Evolutionary conservation across 257 asterid genomes (phyloP).

Genomic region (Ajuga chamaepitys): DNA sequence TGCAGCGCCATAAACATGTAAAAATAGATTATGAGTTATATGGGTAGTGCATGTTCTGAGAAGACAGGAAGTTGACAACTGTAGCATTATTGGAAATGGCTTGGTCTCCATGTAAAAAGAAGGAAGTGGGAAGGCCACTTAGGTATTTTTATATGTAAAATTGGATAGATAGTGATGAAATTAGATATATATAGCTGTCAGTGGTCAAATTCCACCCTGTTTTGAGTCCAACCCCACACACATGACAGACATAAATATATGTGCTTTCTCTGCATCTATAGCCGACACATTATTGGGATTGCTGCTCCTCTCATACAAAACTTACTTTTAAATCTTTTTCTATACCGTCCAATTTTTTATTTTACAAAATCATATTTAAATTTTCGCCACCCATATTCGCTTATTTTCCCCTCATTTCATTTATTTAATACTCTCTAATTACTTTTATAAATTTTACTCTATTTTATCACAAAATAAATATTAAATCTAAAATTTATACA

Average conservation of each 20-base stretch:
- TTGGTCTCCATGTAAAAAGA: not conserved
- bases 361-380: too few relatives aligned
- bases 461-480: too few relatives aligned
- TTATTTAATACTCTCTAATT: too few relatives aligned
- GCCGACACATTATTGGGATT: constrained; percentile 7
- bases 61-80: constrained; percentile 15
- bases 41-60: constrained; percentile 10
- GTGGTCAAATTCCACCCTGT: constrained; percentile 12
- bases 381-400: too few relatives aligned
- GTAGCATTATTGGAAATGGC: not conserved
- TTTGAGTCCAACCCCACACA: not conserved
- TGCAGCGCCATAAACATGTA: too few relatives aligned
- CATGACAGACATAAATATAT: not conserved
- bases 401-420: too few relatives aligned
- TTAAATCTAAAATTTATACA: too few relatives aligned
- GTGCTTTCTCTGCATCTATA: not conserved
- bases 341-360: too few relatives aligned
- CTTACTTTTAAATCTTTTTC: too few relatives aligned
- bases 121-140: too few relatives aligned
- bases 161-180: not conserved
- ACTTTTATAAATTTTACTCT: too few relatives aligned
- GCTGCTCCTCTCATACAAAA: not conserved
- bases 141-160: not conserved
- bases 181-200: constrained; percentile 4
- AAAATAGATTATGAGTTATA: too few relatives aligned